Evolutionary conservation across 768 basidiomycete genomes (phyloP).

Genomic region (Tephrocybe rancida): DNA sequence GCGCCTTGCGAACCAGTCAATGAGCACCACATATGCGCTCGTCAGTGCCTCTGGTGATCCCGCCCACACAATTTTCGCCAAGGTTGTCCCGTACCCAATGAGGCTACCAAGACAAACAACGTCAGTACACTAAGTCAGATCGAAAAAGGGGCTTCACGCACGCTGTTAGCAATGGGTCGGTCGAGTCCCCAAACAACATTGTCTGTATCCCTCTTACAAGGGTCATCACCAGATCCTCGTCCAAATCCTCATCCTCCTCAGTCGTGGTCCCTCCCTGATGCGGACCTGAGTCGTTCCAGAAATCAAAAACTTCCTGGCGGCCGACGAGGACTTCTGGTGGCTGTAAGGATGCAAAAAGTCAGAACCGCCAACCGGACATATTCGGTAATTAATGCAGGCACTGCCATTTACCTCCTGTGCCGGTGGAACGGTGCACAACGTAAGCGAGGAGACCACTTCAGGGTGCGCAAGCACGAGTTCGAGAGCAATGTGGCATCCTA

Average conservation of each 20-base stretch:
- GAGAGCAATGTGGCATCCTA: constrained; percentile 10
- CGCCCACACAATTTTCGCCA: constrained; percentile 6
- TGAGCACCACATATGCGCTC: background rate
- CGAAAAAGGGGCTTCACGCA: constrained; percentile 6
- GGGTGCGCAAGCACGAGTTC: constrained; percentile 9
- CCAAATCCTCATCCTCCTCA: background rate
- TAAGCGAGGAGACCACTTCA: constrained; percentile 4
- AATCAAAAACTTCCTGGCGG: constrained; percentile 9
- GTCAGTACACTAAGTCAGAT: background rate
- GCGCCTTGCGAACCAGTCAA: constrained; percentile 7
- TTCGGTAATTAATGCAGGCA: background rate
- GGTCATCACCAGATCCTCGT: constrained; percentile 15
- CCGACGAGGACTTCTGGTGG: constrained; percentile 11
- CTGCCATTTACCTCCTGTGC: constrained; percentile 9
- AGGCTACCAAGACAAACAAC: background rate
- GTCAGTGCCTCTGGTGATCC: constrained; percentile 6
- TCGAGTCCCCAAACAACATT: constrained; percentile 3
- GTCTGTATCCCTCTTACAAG: background rate
- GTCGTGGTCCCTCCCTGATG: background rate
- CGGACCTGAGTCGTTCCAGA: constrained; percentile 3
- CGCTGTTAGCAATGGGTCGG: background rate
- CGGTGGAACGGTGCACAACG: constrained; percentile 6
- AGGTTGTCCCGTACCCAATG: background rate
- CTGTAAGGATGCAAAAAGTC: background rate
- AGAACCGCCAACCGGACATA: background rate